Evolutionary conservation across 2,329 filamentous ascomycete genomes (phyloP), one percentile per base, ranked within the genome.

Genomic region (Thermothelomyces thermophilus): DNA sequence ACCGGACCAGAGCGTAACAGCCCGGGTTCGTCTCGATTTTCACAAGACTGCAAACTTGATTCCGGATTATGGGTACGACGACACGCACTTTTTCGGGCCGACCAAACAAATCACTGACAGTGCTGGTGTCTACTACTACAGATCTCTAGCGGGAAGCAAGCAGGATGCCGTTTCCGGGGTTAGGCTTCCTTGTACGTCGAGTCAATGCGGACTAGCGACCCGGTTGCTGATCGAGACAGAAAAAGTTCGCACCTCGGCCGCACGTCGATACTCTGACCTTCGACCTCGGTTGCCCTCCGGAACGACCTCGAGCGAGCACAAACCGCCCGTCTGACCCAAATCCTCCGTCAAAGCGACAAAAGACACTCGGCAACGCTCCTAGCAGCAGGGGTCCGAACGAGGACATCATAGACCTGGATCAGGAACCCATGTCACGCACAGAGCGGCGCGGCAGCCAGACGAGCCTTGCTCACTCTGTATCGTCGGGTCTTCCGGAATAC

Each of bases 1-100:
- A 19, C 34, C 49, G 48, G 37, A 52, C 49, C 28, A 36, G n/a
- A n/a, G 24, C 30, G 28, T 40, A 26, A 40, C 30, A 47, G 33
- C 44, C n/a, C 41, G 47, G 40, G 39, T 20, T 13, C 36, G 37
- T 20, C 49, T 52, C 42, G 44, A 56, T 33, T 58, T 52, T 28
- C 58, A 58, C 50, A 46, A 39, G 42, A 54, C 41, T 19, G 44
- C 52, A 37, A 52, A 59, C 49, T 54, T 55, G 24, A 57, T 57
- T 46, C 52, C 58, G 26, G 57, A 59, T 44, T 58, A 60, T 58
- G 57, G 58, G 58, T 59, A 59, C 41, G 47, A 19, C 34, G 16
- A 36, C 30, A 5, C 14, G 6, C 22, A 30, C 39, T 41, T 2
- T 30, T 35, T 35, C 10, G 11, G 33, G 13, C 22, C 37, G 19